phyloP scores from a whole-genome alignment of 1,284 basidiomycete species.

The Ustilago trichophora region DNA sequence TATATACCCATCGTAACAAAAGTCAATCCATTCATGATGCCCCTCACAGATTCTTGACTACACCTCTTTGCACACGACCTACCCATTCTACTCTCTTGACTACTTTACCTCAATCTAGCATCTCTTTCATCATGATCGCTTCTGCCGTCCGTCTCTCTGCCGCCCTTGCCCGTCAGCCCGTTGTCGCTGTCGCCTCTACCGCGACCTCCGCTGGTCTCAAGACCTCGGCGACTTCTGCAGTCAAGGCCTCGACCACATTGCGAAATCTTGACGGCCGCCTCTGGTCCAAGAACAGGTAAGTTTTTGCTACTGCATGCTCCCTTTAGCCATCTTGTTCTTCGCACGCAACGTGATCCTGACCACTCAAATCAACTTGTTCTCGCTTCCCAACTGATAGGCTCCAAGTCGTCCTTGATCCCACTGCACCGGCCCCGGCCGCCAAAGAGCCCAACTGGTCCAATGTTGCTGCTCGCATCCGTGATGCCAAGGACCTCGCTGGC shows the following conservation, averaged over 20 bases:
- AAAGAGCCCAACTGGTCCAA: constrained; percentile 46
- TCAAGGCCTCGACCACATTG: constrained; percentile 28
- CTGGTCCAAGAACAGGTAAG: constrained; percentile 43
- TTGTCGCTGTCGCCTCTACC: constrained; percentile 18
- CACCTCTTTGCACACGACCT: neutral
- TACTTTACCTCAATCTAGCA: neutral
- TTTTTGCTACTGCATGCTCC: neutral
- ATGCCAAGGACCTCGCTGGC: constrained; percentile 44
- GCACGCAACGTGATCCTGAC: neutral
- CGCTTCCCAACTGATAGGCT: constrained; percentile 4
- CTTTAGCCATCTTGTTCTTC: too few relatives aligned
- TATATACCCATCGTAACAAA: constrained; percentile 4
- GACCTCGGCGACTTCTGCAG: constrained; percentile 33
- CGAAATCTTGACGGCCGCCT: constrained; percentile 41
- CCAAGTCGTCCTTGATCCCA: constrained; percentile 33
- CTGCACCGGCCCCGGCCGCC: constrained; percentile 20
- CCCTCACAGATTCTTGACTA: neutral
- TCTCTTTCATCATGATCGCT: constrained; percentile 41
- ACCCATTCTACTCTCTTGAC: neutral
- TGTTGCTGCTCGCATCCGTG: constrained; percentile 34
- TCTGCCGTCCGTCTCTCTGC: constrained; percentile 46
- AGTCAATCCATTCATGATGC: neutral
- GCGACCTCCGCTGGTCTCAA: constrained; percentile 41
- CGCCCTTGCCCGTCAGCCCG: constrained; percentile 41
- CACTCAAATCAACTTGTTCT: neutral